A percentile compares a stretch with the other conserved stretches of the same genome.
Conservation (phyloP, 148 eudicot genomes). For the Camellia lanceoleosa region DNA sequence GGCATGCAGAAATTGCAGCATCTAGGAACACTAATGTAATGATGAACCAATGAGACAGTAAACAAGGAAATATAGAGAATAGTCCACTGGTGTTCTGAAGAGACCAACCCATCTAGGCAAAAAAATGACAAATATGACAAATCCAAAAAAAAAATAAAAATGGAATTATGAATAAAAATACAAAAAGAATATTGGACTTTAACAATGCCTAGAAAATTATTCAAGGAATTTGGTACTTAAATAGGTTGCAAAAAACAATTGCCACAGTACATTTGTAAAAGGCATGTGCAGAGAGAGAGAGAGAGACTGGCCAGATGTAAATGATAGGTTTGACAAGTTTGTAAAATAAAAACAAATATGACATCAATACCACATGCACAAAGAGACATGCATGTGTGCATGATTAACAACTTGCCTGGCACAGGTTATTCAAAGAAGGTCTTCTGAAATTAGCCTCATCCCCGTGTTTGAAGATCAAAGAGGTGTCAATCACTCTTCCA, state of each 20-base stretch:
- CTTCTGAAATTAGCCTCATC: slow-evolving; percentile 41
- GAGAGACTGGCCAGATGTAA: not conserved
- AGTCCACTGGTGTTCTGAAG: not conserved
- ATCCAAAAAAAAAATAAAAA: not conserved
- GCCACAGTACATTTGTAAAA: no score
- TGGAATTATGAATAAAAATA: not conserved
- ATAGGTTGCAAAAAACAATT: no score
- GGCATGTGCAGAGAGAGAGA: no score
- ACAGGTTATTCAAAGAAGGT: slow-evolving; percentile 77
- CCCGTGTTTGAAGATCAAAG: slow-evolving; percentile 66
- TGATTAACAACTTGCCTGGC: slow-evolving; percentile 56
- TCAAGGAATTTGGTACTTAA: not conserved
- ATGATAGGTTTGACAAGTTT: not conserved
- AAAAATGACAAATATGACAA: not conserved
- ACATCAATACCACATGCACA: not conserved
- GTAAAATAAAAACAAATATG: slow-evolving; percentile 8
- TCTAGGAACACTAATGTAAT: not conserved
- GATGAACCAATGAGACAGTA: not conserved
- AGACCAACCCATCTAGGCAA: not conserved
- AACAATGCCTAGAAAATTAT: not conserved
- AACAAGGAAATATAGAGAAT: not conserved
- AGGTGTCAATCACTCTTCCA: slow-evolving; percentile 85
- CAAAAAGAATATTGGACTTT: not conserved
- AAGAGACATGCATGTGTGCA: not conserved
- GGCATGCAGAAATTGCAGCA: not conserved